Evolutionary conservation across 2,329 filamentous ascomycete species (phyloP), one percentile per base, ranked within the genome.

Genomic region (Beauveria sp.): DNA sequence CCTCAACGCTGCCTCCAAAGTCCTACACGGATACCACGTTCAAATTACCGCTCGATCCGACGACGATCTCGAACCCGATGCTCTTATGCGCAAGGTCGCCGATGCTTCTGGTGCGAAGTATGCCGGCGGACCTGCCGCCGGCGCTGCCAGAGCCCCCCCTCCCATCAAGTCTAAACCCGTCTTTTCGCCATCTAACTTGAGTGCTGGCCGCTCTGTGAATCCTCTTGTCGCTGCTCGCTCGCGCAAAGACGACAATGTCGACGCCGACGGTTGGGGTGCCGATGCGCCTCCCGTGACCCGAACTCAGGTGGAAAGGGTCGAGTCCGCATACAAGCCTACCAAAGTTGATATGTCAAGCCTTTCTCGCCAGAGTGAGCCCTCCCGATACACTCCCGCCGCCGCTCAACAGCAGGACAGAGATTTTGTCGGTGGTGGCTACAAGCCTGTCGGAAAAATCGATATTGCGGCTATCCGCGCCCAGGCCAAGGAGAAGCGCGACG

Each of bases 81-180:
- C 82, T 62, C 96, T 99, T 67, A 83, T 97, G 68, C 89, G 94
- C 72, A 97, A 97, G 76, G 91, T 99, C 53, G 85, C 91, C 63
- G 92, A 97, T 80, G 89, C 94, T 30, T 97, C 94, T 48, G 94
- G 94, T 63, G 85, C 93, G 65, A 97, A 97, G 75, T 99, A 99
- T 77, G 91, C 91, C 4, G 84, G 84, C 12, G 88, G 86, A 59
- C 80, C 84, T 55, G 79, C 80, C 26, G 79, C 82, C 30, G 75
- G 82, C 26, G 72, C 79, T 52, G 73, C 79, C 30, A 74, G 83
- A 51, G 78, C 83, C 24, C 82, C 85, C 20, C 90, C 91, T 9
- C 84, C 88, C 1, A 82, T 91, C 61, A 87, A 91, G 64, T 91
- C 90, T 63, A 97, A 97, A 78, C 93, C 94, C 40, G 91, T 90